These are phyloP conservation scores for Candida saitoana DNA, from an alignment of 805 yeast genomes.

Conservation along the genomic window DNA sequence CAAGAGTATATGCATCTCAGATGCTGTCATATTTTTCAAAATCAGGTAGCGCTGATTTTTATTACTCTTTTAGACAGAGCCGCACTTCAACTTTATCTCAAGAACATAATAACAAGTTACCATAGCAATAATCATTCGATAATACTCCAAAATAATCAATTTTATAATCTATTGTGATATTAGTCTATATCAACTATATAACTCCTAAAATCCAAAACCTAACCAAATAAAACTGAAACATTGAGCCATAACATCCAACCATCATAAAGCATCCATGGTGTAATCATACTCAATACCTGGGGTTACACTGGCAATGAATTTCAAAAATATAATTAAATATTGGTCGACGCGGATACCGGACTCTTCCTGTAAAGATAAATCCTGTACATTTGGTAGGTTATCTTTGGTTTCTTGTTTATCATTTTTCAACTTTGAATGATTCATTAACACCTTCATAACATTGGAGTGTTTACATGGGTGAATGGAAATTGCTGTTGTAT, in stretches of 20 bases:
- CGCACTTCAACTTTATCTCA: neutral
- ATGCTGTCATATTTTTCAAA: neutral
- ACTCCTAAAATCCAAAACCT: neutral
- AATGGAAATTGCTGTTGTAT: slow-evolving; percentile 78
- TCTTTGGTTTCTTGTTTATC: slow-evolving; percentile 43
- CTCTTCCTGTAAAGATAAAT: slow-evolving; percentile 44
- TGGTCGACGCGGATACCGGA: slow-evolving; percentile 75
- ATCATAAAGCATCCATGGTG: slow-evolving; percentile 89
- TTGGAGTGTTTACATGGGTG: slow-evolving; percentile 96
- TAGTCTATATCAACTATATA: slow-evolving; percentile 1
- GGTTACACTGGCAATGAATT: slow-evolving; percentile 93
- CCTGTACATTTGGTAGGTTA: slow-evolving; percentile 47
- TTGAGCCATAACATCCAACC: no score
- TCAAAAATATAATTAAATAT: slow-evolving; percentile 81
- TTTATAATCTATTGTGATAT: neutral
- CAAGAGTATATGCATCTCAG: neutral
- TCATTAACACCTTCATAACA: slow-evolving; percentile 87
- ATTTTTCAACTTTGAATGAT: slow-evolving; percentile 53
- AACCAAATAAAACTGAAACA: no score
- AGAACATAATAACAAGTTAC: no score
- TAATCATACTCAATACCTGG: slow-evolving; percentile 97
- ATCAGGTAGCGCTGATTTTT: no score
- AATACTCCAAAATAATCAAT: no score
- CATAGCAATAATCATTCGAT: no score
- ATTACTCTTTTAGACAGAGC: neutral